Conservation (phyloP, 495 filamentous ascomycete genomes). For the Sordaria brevicollis region DNA sequence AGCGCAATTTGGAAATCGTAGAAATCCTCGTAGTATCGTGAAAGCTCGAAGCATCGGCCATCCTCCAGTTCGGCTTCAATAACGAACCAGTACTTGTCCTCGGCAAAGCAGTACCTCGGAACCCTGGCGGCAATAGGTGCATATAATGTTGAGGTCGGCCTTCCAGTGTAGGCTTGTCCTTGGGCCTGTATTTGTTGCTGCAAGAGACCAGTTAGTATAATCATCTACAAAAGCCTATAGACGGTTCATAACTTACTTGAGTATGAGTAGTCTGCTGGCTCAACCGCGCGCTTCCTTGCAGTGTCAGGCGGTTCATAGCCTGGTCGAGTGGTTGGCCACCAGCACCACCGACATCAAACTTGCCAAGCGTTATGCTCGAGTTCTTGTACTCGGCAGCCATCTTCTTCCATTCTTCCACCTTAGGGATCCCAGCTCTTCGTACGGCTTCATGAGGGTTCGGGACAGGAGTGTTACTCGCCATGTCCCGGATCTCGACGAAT, state of each 20-base stretch:
- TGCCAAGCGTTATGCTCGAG: slow-evolving; percentile 90
- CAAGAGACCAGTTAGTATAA: slow-evolving; percentile 12
- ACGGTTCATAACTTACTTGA: slow-evolving; percentile 25
- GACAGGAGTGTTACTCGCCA: slow-evolving; percentile 76
- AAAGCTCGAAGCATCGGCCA: slow-evolving; percentile 83
- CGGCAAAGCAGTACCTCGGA: slow-evolving; percentile 89
- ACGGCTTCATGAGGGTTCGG: slow-evolving; percentile 79
- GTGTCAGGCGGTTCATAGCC: slow-evolving; percentile 71
- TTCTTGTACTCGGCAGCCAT: slow-evolving; percentile 99
- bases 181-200: slow-evolving; percentile 22
- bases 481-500: slow-evolving; percentile 93
- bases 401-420: slow-evolving; percentile 99
- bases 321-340: slow-evolving; percentile 44
- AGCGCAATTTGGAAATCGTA: slow-evolving; percentile 98
- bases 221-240: neutral
- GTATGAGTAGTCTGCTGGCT: slow-evolving; percentile 32
- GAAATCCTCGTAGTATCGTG: slow-evolving; percentile 93
- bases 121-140: slow-evolving; percentile 66
- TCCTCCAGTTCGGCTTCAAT: slow-evolving; percentile 89
- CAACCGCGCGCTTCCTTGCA: slow-evolving; percentile 38
- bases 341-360: slow-evolving; percentile 54
- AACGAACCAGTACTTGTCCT: slow-evolving; percentile 98
- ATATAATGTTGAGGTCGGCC: slow-evolving; percentile 34
- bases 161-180: slow-evolving; percentile 22
- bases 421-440: slow-evolving; percentile 81